Evolutionary conservation across 108 stramenopile genomes (phyloP), one percentile per base, ranked within the genome.

Genomic region (Fistulifera solaris): DNA sequence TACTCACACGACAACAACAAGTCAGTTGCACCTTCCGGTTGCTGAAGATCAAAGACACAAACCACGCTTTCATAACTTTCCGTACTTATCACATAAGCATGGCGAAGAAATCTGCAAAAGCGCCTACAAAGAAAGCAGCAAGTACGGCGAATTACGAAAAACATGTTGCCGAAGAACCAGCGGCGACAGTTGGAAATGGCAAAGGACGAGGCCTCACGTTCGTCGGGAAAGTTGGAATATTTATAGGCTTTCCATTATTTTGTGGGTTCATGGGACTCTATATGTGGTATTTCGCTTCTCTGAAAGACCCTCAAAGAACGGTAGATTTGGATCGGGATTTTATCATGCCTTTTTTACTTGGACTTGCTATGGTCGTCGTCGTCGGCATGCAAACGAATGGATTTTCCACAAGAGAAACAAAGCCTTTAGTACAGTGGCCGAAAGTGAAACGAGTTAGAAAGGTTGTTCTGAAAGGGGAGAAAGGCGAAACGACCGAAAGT

Each of bases 371-470:
- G 46, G 69, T 62, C 1, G 47, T 84, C 35, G 76, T 80, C 41
- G 23, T 84, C 27, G 78, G 76, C 28, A 75, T 84, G 54, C 82
- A 84, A 49, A 84, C 82, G 0, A 54, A 40, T 10, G 78, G 78
- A 10, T 80, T 61, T 56, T 40, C 59, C 24, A 58, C 56, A 3
- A 49, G 19, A 0, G 25, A 70, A 31, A 54, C 58, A 19, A 59
- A 59, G 21, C 58, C 68, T 25, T 42, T 66, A 2, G 49, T 78
- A n/a, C 15, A 38, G 8, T 78, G 77, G 77, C 77, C 77, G 10
- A 78, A 78, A 48, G 71, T 75, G 0, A 54, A 55, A 50, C 68
- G 67, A 54, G 48, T 54, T 38, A 61, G 38, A 52, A 73, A 74
- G 61, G 27, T 80, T 13, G 46, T 73, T 0, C 75, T 3, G 77